A percentile compares a stretch with the other conserved stretches of the same genome.
phyloP scores from a whole-genome alignment of 202 grass and related monocot species.

The Schoenoplectus triqueter region DNA sequence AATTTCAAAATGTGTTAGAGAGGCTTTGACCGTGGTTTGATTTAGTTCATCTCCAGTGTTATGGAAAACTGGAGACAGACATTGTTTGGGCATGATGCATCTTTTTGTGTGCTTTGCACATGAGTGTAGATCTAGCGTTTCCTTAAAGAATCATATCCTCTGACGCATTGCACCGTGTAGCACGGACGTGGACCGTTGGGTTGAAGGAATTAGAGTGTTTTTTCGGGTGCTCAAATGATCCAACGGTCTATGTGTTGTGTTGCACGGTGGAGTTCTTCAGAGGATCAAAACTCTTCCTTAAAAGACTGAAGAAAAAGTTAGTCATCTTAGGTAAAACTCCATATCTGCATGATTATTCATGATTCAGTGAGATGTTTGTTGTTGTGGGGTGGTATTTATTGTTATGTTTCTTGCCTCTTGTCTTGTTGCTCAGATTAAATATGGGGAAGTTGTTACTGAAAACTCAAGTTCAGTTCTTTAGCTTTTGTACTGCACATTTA shows the following conservation, averaged over 20 bases:
- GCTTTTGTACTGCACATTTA: not conserved
- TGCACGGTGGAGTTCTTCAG: no score
- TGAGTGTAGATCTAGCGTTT: constrained; percentile 8
- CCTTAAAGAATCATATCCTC: not conserved
- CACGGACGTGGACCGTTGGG: no score
- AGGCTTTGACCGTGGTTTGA: not conserved
- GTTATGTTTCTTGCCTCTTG: not conserved
- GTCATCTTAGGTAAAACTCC: not conserved
- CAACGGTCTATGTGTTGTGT: no score
- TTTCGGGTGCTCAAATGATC: no score
- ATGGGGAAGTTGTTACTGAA: not conserved
- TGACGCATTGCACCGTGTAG: no score
- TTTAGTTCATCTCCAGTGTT: constrained; percentile 15
- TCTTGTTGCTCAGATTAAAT: not conserved
- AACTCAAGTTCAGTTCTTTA: not conserved
- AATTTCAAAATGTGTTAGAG: constrained; percentile 22
- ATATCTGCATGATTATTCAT: not conserved
- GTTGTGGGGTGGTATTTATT: not conserved
- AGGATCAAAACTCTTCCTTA: no score
- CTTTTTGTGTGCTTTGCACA: not conserved
- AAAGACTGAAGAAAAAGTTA: not conserved
- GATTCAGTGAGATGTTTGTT: not conserved
- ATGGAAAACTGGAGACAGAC: not conserved
- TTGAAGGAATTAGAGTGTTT: no score
- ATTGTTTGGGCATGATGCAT: not conserved